Base-by-base conservation (phyloP, 352 stramenopile species). In the Pythium phragmiticola region DNA sequence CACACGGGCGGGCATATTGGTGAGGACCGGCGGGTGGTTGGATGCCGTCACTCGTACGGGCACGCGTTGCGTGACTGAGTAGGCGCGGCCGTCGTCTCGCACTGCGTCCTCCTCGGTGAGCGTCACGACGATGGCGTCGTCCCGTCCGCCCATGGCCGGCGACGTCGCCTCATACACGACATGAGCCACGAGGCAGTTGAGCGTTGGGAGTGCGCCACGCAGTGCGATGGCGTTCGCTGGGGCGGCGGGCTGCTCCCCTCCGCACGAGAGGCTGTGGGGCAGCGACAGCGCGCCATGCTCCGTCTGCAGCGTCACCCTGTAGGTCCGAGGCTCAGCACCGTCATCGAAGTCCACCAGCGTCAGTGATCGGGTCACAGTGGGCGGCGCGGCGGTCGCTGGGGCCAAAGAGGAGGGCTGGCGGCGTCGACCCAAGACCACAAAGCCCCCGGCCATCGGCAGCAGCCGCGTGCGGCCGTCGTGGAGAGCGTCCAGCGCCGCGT, bases 121-220 rank as follows among this genome's bases (percentile, higher is more conserved):
- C 26, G 73, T 80, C 33, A 84, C 70, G 19, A 73, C 34, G 53
- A 90, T 73, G 13, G 69, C 60, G 42, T 85, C 78, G 52, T 57
- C 45, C 61, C 53, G 55, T 21, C 61, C 26, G 28, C 53, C 37
- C 9, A 21, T 19, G 23, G 5, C 8, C 19, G 26, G 30, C 19
- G 42, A n/a, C 12, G 34, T 39, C 3, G 75, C 61, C 59, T 76
- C 57, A 70, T 86, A 88, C 37, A 73, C 76, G 19, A 89, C 65
- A 26, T 80, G 68, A 19, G 83, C 66, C 7, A 87, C 57, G 1
- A 68, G 68, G 58, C 80, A 89, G 56, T 89, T 88, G 45, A 87
- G 64, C 19, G 61, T 49, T 30, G 21, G 30, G 3, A 89, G 48
- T 17, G 60, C 61, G 0, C 78, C 78, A 33, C 60, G 50, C 34